These are phyloP conservation scores for Dimargaris verticillata DNA, from an alignment of 192 early-diverging fungal species.

Conservation along the genomic window DNA sequence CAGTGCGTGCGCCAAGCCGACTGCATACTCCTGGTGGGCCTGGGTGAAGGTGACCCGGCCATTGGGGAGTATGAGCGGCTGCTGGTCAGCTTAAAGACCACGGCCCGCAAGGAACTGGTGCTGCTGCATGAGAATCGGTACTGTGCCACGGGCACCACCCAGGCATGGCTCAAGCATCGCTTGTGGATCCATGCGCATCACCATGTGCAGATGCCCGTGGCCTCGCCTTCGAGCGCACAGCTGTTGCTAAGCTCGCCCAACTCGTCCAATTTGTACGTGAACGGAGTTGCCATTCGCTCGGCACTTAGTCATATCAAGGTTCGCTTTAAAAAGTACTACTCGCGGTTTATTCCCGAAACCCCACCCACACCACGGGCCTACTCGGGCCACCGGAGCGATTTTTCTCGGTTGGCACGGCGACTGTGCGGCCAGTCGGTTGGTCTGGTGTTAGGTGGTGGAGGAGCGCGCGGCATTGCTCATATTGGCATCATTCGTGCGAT, in stretches of 20 bases:
- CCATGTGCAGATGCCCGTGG: conserved; percentile 70
- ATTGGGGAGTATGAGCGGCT: conserved; percentile 88
- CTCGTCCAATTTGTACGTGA: background rate
- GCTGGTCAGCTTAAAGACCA: conserved; percentile 87
- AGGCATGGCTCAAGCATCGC: conserved; percentile 80
- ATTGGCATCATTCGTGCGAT: conserved; percentile 84
- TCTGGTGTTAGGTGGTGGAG: conserved; percentile 89
- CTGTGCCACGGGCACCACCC: conserved; percentile 68
- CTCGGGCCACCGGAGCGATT: conserved; percentile 32
- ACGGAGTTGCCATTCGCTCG: background rate
- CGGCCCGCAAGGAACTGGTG: conserved; percentile 93
- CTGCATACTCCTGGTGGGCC: conserved; percentile 84
- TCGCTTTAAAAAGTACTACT: conserved; percentile 51
- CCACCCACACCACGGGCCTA: conserved; percentile 20
- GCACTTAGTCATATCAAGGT: conserved; percentile 44
- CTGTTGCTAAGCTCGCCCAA: background rate
- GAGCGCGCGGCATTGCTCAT: conserved; percentile 86
- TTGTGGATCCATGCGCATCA: conserved; percentile 95
- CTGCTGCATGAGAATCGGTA: conserved; percentile 65
- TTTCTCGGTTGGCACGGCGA: conserved; percentile 76
- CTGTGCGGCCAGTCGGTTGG: conserved; percentile 83
- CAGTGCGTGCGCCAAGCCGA: conserved; percentile 91
- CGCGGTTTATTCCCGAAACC: conserved; percentile 18
- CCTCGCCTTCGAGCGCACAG: conserved; percentile 6
- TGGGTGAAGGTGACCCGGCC: conserved; percentile 73